Percentiles rank a stretch among this genome's conserved stretches.
Conservation (phyloP, 805 yeast species). For the Wickerhamiella australiensis region DNA sequence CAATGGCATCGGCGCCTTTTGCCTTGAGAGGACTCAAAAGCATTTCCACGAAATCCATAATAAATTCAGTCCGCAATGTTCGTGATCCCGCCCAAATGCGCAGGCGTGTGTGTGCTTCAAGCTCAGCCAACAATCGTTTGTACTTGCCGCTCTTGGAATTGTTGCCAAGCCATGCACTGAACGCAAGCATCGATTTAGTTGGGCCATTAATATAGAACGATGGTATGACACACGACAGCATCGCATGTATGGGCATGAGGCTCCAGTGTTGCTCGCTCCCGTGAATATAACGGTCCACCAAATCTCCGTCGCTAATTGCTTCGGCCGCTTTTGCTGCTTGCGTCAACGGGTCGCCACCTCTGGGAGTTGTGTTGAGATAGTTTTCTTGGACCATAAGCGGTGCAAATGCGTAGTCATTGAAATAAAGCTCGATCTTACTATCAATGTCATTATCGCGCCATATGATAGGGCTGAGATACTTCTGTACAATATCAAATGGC, state of each 20-base stretch:
- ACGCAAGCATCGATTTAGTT: conserved; percentile 55
- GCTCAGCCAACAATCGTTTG: conserved; percentile 65
- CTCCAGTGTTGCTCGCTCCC: conserved; percentile 93
- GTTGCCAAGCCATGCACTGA: conserved; percentile 82
- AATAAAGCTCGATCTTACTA: conserved; percentile 78
- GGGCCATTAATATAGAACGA: conserved; percentile 63
- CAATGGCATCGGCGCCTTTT: conserved; percentile 51
- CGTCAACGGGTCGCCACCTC: conserved; percentile 41
- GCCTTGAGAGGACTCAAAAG: conserved; percentile 47
- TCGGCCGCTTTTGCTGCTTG: conserved; percentile 72
- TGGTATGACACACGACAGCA: conserved; percentile 75
- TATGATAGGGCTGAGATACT: conserved; percentile 33
- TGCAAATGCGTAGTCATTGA: conserved; percentile 87
- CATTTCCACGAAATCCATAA: conserved; percentile 49
- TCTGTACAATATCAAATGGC: conserved; percentile 80
- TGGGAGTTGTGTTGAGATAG: conserved; percentile 53
- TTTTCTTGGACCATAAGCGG: conserved; percentile 96
- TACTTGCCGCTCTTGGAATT: conserved; percentile 74
- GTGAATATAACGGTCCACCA: conserved; percentile 69
- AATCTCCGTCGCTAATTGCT: conserved; percentile 72
- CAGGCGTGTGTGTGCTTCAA: conserved; percentile 77
- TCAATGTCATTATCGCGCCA: conserved; percentile 35
- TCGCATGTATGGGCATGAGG: conserved; percentile 79
- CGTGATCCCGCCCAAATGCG: conserved; percentile 62
- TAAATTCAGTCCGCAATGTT: conserved; percentile 64